Evolutionary conservation across 148 eudicot genomes (phyloP), one percentile per base, ranked within the genome.

Genomic region (Camellia granthamiana): DNA sequence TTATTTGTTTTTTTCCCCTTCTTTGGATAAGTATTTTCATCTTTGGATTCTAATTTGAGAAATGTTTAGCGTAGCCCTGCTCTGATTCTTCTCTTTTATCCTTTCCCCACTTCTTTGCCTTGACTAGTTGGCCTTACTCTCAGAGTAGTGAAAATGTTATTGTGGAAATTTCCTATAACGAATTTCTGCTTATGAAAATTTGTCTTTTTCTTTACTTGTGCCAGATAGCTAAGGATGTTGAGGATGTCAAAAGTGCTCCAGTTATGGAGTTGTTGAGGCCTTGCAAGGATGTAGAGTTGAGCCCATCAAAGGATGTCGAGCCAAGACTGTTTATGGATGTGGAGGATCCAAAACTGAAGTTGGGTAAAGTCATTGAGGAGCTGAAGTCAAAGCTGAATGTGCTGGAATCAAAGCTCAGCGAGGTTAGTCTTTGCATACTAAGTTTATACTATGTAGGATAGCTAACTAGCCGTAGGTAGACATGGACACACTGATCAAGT

Each of bases 311-410:
- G 75, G 67, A 64, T 60, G 74, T 78, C 62, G 85, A 81, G 67
- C 66, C 81, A 60, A 82, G 75, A n/a, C 78, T 72, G 71, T 62
- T 76, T 46, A 80, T 79, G 61, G 77, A 80, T 46, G 56, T 49
- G 75, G 87, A 81, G 76, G 86, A 75, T 75, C 72, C 54, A 12
- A 75, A 76, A 55, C 56, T 76, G 9, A 72, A 59, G 23, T 64
- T 83, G 77, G 66, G 38, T 63, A 81, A 86, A 60, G 88, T 86
- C 64, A 23, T 81, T 7, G 90, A 86, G 59, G 90, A 88, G 63
- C 80, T 90, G 84, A 86, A 87, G 77, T 83, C 81, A 68, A 92
- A 90, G 77, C 15, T 90, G 62, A 82, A 78, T 83, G 77, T 51
- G 70, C 51, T 89, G 80, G 90, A 83, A 75, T 76, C 79, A 78